Evolutionary conservation across 2,329 filamentous ascomycete species (phyloP).

Genomic region (Aciculosporium take): DNA sequence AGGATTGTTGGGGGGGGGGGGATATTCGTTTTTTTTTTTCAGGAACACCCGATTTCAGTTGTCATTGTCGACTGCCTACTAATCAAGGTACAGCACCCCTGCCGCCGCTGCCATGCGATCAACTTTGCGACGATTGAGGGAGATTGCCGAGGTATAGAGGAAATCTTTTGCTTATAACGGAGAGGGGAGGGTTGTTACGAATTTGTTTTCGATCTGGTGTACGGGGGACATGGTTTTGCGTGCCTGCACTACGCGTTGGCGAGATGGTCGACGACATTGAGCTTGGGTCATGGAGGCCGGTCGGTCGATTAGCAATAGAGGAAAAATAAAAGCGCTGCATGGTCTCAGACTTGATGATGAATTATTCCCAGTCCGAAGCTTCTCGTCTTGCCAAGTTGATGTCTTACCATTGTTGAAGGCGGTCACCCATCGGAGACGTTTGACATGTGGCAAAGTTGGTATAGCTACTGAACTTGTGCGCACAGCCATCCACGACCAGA

Average conservation of each 20-base stretch:
- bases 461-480: no score
- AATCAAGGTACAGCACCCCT: constrained; percentile 50
- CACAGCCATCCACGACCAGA: no score
- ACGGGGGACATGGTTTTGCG: constrained; percentile 28
- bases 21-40: no score
- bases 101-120: constrained; percentile 90
- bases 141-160: constrained; percentile 87
- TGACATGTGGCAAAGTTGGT: no score
- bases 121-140: constrained; percentile 90
- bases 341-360: constrained; percentile 15
- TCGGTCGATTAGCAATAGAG: constrained; percentile 31
- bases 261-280: constrained; percentile 26
- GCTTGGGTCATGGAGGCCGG: constrained; percentile 26
- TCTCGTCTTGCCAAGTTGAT: not conserved
- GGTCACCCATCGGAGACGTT: not conserved
- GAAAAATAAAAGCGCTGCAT: constrained; percentile 21
- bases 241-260: constrained; percentile 29
- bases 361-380: not conserved
- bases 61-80: not conserved
- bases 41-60: not conserved
- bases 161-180: constrained; percentile 11
- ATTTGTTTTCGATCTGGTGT: constrained; percentile 34
- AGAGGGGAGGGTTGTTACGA: constrained; percentile 20
- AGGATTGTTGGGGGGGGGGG: no score
- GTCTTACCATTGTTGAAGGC: not conserved